phyloP scores from a whole-genome alignment of 768 basidiomycete genomes.

The Russula virescens region DNA sequence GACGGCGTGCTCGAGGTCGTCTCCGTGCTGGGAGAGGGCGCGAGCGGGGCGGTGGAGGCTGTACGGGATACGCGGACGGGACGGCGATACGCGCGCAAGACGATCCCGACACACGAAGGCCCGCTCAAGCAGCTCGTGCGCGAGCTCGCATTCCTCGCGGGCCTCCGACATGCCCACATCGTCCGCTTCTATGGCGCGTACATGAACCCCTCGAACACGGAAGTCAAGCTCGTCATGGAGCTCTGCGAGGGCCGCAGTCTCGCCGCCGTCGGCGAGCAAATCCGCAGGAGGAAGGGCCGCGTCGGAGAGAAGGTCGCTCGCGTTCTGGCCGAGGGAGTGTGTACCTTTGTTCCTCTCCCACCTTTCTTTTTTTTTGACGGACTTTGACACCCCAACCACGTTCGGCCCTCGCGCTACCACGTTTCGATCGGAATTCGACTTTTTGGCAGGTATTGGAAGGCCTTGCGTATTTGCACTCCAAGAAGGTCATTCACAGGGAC shows the following conservation, averaged over 20 bases:
- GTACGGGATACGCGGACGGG: constrained; percentile 71
- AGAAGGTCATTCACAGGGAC: constrained; percentile 85
- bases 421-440: neutral
- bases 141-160: constrained; percentile 79
- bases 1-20: constrained; percentile 67
- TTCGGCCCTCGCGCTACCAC: too few species aligned
- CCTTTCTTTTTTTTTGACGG: too few species aligned
- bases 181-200: constrained; percentile 85
- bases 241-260: constrained; percentile 74
- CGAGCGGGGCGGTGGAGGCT: constrained; percentile 87
- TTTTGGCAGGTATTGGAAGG: constrained; percentile 63
- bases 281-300: constrained; percentile 62
- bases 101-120: constrained; percentile 78
- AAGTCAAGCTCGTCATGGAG: constrained; percentile 91
- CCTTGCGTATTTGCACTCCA: constrained; percentile 78
- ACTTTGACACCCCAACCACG: neutral
- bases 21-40: constrained; percentile 76
- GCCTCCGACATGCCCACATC: constrained; percentile 74
- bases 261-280: constrained; percentile 73
- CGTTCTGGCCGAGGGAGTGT: constrained; percentile 79
- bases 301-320: constrained; percentile 80
- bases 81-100: constrained; percentile 84
- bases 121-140: constrained; percentile 82
- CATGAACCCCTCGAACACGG: constrained; percentile 69
- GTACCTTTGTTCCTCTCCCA: constrained; percentile 25